Base-by-base conservation (phyloP, 768 basidiomycete genomes). In the Rhizopogon vinicolor region DNA sequence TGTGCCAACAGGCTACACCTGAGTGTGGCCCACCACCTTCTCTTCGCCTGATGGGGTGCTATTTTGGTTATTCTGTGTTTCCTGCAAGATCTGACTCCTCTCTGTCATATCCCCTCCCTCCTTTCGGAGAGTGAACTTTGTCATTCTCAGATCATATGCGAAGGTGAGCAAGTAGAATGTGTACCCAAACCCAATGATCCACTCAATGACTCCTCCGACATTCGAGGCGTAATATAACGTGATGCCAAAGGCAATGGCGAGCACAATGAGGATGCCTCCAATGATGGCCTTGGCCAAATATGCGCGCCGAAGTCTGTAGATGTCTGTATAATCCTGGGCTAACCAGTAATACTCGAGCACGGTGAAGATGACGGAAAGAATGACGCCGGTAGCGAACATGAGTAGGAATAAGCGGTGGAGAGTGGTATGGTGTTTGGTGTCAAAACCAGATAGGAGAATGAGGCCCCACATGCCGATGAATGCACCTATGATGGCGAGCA, bases 81-180 rank as follows among this genome's bases (percentile, higher is more conserved):
- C 7, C 7, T 14, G 9, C 41, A 19, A 19, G 41, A 7, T 7
- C 5, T 41, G 40, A 12, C 18, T 56, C 52, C 61, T 53, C 1
- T 41, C 28, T 59, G 55, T 63, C 4, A 22, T 16, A 19, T 57
- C 35, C 41, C 29, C 25, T 19, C 37, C 25, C 19, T 22, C 41
- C 4, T 16, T 33, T 12, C 0, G 49, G 6, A 0, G 3, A 3
- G 7, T 50, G 44, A 16, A 44, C 29, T 80, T 83, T 4, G 82
- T 76, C 66, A 79, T 75, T 48, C 82, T 74, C n/a, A 89, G 75
- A 67, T 92, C 90, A 65, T 79, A 87, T 59, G 68, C 82, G 71
- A 88, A 91, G 0, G 87, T 86, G 55, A 89, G 72, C 41, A 90
- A 71, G 67, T 87, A 91, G 60, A 88, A 77, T 5, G 85, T 85